A percentile compares a stretch with the other conserved stretches of the same genome.
Evolutionary conservation across 306 rosid species (phyloP).

Genomic region (Vicia sativa): DNA sequence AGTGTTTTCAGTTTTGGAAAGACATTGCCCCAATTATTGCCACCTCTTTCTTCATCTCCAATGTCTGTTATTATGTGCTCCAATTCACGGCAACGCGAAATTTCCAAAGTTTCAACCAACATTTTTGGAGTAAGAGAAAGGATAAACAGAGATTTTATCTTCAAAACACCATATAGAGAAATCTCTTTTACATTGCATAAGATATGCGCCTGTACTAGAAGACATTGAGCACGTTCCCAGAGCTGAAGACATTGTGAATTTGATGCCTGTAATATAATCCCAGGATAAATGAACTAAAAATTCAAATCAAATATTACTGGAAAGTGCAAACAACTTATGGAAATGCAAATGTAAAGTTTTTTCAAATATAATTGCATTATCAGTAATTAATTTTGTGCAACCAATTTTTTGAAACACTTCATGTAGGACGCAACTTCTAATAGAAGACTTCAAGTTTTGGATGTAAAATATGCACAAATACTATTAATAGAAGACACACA

Average conservation of each 20-base stretch:
- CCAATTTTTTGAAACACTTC: not conserved
- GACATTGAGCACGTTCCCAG: not conserved
- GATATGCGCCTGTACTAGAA: not conserved
- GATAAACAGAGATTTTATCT: not conserved
- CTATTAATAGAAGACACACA: too few species aligned
- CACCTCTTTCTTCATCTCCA: not conserved
- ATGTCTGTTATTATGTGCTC: not conserved
- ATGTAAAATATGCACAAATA: not conserved
- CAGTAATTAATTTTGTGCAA: not conserved
- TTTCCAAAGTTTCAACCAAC: not conserved
- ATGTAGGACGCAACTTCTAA: too few species aligned
- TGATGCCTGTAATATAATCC: too few species aligned
- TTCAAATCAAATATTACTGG: not conserved
- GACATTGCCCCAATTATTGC: not conserved
- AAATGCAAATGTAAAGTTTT: not conserved
- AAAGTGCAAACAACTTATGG: not conserved
- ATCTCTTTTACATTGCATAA: not conserved
- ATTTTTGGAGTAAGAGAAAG: not conserved
- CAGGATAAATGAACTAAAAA: too few species aligned
- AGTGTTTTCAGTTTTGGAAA: not conserved
- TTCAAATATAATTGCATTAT: too few species aligned
- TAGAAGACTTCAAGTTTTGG: not conserved
- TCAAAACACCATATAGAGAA: not conserved
- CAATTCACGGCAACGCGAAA: not conserved
- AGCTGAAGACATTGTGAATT: not conserved